Base-by-base conservation (phyloP, 768 basidiomycete species). In the Leccinum arenicola region DNA sequence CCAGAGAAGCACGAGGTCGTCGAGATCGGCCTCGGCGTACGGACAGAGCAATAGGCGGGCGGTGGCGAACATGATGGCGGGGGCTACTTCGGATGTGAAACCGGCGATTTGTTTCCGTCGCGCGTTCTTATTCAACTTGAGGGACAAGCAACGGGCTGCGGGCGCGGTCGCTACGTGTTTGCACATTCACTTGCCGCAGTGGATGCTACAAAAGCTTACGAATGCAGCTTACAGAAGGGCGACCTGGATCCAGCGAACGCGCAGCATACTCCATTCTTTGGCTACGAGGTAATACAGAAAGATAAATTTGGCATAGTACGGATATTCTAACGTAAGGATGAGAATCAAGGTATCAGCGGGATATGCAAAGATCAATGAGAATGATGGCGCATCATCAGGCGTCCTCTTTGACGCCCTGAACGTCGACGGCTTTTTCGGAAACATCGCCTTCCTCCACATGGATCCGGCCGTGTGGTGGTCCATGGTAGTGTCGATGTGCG, bases 401-500 rank as follows among this genome's bases (percentile, higher is more conserved):
- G 0, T 50, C 54, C 40, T 55, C 47, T 43, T 54, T 23, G 2
- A 33, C 43, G 6, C 21, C 14, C 27, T 3, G 29, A 27, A 29
- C 56, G 1, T 35, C 38, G 4, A 12, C 14, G 6, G 1, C 47
- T 47, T 65, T 58, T 48, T 69, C 56, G 14, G n/a, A 10, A 12
- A 17, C 23, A 3, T 50, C 53, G 21, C 10, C 10, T 40, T 58
- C 31, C 29, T 50, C 52, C 6, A 12, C 56, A 6, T 11, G 49
- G 10, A 27, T 15, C 15, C 5, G 48, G 1, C 2, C 55, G 9
- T 15, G 11, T n/a, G 50, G 50, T 29, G 85, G 84, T n/a, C 85
- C 85, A 40, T 75, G 75, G 64, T 85, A 86, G 62, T 85, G 81
- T 54, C 74, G 78, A 58, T 80, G 80, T 23, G 82, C 85, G 31